Evolutionary conservation across 148 eudicot genomes (phyloP).

Genomic region (Rhododendron griersonianum): DNA sequence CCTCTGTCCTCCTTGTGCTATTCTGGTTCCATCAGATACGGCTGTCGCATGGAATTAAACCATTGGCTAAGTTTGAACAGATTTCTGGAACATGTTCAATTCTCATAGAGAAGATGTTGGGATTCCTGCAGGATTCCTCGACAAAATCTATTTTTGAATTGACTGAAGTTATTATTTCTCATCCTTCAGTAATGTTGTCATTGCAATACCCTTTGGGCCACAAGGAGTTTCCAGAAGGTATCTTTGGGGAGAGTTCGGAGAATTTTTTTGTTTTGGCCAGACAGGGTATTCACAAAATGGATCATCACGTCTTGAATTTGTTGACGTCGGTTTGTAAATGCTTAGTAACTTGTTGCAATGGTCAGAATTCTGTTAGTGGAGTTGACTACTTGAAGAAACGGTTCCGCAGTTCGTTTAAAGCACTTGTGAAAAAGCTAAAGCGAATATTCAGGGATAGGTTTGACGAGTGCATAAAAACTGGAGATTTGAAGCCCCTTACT

Average conservation of each 20-base stretch:
- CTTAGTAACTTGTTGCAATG: conserved; percentile 25
- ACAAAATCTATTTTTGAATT: conserved; percentile 37
- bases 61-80: conserved; percentile 36
- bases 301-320: conserved; percentile 44
- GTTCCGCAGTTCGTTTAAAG: conserved; percentile 29
- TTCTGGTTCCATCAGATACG: conserved; percentile 66
- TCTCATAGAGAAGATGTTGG: conserved; percentile 44
- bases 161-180: conserved; percentile 51
- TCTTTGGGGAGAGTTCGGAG: conserved; percentile 31
- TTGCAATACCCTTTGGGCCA: conserved; percentile 40
- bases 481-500: conserved; percentile 37
- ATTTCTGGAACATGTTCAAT: conserved; percentile 44
- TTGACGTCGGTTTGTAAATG: conserved; percentile 44
- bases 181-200: conserved; percentile 56
- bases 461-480: conserved; percentile 31
- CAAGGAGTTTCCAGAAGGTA: conserved; percentile 31
- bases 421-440: conserved; percentile 40
- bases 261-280: conserved; percentile 29
- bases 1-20: conserved; percentile 54
- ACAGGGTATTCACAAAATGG: conserved; percentile 41
- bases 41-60: conserved; percentile 35
- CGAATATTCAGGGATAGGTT: conserved; percentile 44
- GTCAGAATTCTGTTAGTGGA: conserved; percentile 13
- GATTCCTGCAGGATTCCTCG: conserved; percentile 24
- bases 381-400: conserved; percentile 28